Evolutionary conservation across 129 eudicot genomes (phyloP), one percentile per base, ranked within the genome.

Genomic region (Rutidosis leptorrhynchoides): DNA sequence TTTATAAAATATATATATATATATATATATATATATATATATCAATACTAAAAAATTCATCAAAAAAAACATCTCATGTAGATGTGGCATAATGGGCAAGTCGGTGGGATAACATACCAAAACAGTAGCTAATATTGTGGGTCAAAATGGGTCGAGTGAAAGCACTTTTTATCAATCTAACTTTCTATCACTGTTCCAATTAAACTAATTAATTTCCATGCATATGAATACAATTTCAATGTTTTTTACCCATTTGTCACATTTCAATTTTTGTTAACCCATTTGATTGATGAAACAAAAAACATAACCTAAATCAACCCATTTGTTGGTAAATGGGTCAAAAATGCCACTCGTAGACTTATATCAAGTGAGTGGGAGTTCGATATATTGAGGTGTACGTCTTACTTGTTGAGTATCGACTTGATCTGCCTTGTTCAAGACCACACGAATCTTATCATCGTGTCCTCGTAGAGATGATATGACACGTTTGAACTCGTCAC

Each of bases 391-490:
- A 33, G 17, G n/a, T 6, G 42, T 17, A 23, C 17, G 61, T 25
- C 74, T 71, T 84, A 88, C 98, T 78, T 89, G 99, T 66, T 93
- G 96, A 30, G 99, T 86, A 75, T 93, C 99, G 40, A 93, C 90
- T 89, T 93, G 99, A 73, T 93, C 93, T 33, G 96, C 99, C 70
- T 94, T 94, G 83, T 94, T 94, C 77, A 94, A 73, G 62, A 94
- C 95, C 78, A 89, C 96, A 1, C 99, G 87, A 70, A 89, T 94
- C 76, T 94, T 94, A 75, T 89, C 97, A 77, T 89, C 99, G 43
- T 89, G 99, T 64, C 99, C 99, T 64, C 85, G 78, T 29, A 93
- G 78, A 56, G 96, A 93, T 60, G 89, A 74, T 74, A 89, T 93
- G 23, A 93, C 99, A 42, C 90, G 87, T 70, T 93, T 93, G 76